Evolutionary conservation across 345 rosid genomes (phyloP), one percentile per base, ranked within the genome.

Genomic region (Abelmoschus esculentus): DNA sequence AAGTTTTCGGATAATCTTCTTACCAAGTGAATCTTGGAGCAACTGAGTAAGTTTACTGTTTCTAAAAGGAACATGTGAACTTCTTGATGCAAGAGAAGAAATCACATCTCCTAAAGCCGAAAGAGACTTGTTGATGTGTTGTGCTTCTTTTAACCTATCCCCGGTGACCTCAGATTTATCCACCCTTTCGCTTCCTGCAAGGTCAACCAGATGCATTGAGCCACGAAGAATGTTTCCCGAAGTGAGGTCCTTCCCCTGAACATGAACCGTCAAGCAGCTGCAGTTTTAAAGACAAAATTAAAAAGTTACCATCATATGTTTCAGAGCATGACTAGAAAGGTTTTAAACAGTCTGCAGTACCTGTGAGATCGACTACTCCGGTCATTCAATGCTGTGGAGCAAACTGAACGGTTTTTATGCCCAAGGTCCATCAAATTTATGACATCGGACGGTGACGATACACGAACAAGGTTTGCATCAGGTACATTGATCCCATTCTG

Each of bases 321-420:
- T 10, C 19, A 15, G 34, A 67, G 4, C 76, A 69, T 19, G 52
- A 64, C 19, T 18, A 47, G 2, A n/a, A 55, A 26, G 28, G n/a
- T 15, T 63, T 19, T 5, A 36, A 54, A 34, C 26, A 28, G 32
- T 56, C 6, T 3, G 29, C 4, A 19, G 60, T 11, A 95, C 99
- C 99, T 90, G 78, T 95, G 99, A 70, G 99, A 95, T 76, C 98
- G 93, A 76, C 99, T 95, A 74, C 99, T 95, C 34, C 96, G 82
- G 70, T 95, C 99, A 83, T 95, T 91, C 78, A 95, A 78, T 4
- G 98, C 98, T n/a, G 99, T 95, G 61, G 98, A 79, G 61, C 99
- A 76, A 29, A 90, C 93, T 66, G 89, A 88, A 69, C 98, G 97
- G 76, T 95, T 95, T 77, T 70, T 76, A 0, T 88, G 93, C 40